These are phyloP conservation scores for Penicillium simplicissimum DNA, from an alignment of 495 filamentous ascomycete genomes.

Conservation along the genomic window DNA sequence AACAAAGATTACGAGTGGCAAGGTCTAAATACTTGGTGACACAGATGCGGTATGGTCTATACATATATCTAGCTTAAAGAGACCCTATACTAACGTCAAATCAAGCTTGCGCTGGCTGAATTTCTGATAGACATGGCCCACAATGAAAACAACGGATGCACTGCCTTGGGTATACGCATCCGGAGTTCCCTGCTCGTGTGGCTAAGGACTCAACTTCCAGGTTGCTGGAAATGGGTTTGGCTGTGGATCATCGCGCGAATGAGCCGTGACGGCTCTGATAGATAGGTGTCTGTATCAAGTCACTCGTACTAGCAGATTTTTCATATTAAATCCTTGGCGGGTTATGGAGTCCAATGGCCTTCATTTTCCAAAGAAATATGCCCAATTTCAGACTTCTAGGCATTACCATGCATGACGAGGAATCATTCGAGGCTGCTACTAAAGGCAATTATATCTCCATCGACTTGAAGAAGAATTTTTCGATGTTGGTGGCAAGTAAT, in stretches of 20 bases:
- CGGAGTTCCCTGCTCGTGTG: slow-evolving; percentile 39
- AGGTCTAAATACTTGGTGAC: slow-evolving; percentile 40
- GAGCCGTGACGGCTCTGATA: slow-evolving; percentile 41
- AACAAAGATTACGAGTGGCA: slow-evolving; percentile 20
- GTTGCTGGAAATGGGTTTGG: slow-evolving; percentile 47
- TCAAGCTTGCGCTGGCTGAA: slow-evolving; percentile 32
- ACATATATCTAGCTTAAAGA: too few species aligned
- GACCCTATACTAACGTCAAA: background rate
- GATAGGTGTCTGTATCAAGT: slow-evolving; percentile 8
- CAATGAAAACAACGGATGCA: slow-evolving; percentile 35
- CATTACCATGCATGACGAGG: slow-evolving; percentile 34
- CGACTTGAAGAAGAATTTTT: slow-evolving; percentile 19
- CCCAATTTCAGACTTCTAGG: slow-evolving; percentile 42
- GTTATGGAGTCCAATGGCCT: slow-evolving; percentile 36
- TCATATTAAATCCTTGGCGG: background rate
- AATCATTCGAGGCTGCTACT: slow-evolving; percentile 34
- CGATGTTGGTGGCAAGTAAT: slow-evolving; percentile 21
- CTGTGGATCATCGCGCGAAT: slow-evolving; percentile 44
- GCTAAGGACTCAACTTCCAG: slow-evolving; percentile 37
- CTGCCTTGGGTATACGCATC: slow-evolving; percentile 39
- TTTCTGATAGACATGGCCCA: slow-evolving; percentile 28
- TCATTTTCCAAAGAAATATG: slow-evolving; percentile 46
- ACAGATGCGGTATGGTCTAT: slow-evolving; percentile 33
- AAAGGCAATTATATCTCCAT: slow-evolving; percentile 35
- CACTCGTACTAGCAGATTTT: too few species aligned